Conservation (phyloP, 768 basidiomycete species). For the Boletus speciosus region DNA sequence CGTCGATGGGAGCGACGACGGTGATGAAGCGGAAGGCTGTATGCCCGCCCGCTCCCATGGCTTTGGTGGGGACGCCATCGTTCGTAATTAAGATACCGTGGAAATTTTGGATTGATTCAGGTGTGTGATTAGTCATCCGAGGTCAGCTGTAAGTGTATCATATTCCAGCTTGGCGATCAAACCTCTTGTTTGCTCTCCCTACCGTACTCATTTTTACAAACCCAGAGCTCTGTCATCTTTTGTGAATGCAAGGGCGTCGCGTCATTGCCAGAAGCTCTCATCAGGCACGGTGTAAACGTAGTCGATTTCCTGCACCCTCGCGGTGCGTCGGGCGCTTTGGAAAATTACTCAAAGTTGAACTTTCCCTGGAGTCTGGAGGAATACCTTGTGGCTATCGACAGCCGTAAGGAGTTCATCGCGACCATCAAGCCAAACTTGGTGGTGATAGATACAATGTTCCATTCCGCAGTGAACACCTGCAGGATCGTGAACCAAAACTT, state of each 20-base stretch:
- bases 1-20: constrained; percentile 24
- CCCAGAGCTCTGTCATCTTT: constrained; percentile 3
- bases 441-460: not conserved
- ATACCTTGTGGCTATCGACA: constrained; percentile 3
- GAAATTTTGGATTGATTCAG: constrained; percentile 4
- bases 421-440: constrained; percentile 1
- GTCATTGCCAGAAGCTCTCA: not conserved
- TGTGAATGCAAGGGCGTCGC: not conserved
- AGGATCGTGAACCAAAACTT: not conserved
- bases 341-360: not conserved
- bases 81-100: constrained; percentile 14
- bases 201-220: constrained; percentile 12
- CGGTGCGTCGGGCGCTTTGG: not conserved
- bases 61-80: constrained; percentile 84
- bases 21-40: constrained; percentile 29
- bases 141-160: too few species aligned
- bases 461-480: constrained; percentile 6
- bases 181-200: not conserved
- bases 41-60: constrained; percentile 75
- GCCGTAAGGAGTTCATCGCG: not conserved
- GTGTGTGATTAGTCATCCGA: constrained; percentile 17
- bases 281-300: not conserved
- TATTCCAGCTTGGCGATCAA: too few species aligned
- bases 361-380: constrained; percentile 6
- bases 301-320: not conserved